phyloP scores from a whole-genome alignment of 2,329 filamentous ascomycete genomes.

The Claviceps humidiphila region DNA sequence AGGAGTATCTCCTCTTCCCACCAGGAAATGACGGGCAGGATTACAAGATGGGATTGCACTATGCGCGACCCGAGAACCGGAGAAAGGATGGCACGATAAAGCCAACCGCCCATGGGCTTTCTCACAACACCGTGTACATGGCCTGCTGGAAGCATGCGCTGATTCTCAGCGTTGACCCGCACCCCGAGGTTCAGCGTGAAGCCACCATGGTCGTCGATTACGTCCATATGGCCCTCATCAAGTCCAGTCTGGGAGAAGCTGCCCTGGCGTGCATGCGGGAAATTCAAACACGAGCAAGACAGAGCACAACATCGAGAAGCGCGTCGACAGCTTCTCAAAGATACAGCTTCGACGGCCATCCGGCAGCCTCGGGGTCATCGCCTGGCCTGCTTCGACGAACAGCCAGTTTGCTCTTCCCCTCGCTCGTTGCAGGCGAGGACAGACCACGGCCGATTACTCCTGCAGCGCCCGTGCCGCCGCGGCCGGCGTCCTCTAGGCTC shows the following conservation, averaged over 20 bases:
- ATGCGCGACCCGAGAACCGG: slow-evolving; percentile 41
- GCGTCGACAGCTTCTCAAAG: slow-evolving; percentile 29
- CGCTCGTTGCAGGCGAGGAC: slow-evolving; percentile 39
- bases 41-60: slow-evolving; percentile 50
- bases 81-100: slow-evolving; percentile 46
- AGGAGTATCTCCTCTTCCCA: slow-evolving; percentile 48
- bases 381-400: slow-evolving; percentile 49
- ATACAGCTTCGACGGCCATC: slow-evolving; percentile 25
- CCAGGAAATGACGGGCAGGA: slow-evolving; percentile 42
- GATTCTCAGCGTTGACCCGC: slow-evolving; percentile 83
- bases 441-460: slow-evolving; percentile 22
- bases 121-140: slow-evolving; percentile 82
- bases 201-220: slow-evolving; percentile 78
- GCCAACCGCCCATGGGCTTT: slow-evolving; percentile 44
- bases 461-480: slow-evolving; percentile 14
- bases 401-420: slow-evolving; percentile 49
- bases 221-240: slow-evolving; percentile 63
- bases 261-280: slow-evolving; percentile 60
- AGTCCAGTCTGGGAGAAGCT: slow-evolving; percentile 59
- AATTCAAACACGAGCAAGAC: slow-evolving; percentile 40
- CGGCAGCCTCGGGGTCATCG: slow-evolving; percentile 33
- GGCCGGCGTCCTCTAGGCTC: slow-evolving; percentile 23
- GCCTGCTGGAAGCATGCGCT: slow-evolving; percentile 90
- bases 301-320: slow-evolving; percentile 30
- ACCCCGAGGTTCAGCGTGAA: slow-evolving; percentile 81